These are phyloP conservation scores for Delonix regia DNA, from an alignment of 306 rosid genomes.

Conservation along the genomic window DNA sequence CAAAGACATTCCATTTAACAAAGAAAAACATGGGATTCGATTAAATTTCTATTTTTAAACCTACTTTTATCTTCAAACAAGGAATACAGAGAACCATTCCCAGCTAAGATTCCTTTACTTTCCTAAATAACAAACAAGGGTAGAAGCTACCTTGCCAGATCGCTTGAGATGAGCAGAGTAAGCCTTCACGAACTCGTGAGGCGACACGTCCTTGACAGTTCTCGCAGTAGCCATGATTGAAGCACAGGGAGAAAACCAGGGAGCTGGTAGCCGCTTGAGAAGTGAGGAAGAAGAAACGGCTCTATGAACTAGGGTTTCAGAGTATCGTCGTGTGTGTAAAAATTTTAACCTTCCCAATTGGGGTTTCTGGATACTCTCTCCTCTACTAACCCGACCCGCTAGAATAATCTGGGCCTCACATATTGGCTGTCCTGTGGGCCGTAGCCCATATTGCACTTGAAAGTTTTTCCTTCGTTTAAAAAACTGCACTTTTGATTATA, in stretches of 20 bases:
- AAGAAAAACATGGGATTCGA: background rate
- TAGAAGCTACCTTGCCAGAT: slow-evolving; percentile 42
- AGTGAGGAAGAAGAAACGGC: background rate
- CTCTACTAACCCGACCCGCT: background rate
- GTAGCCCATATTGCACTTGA: too few species aligned
- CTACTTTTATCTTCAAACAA: background rate
- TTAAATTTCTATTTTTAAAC: background rate
- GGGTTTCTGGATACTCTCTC: background rate
- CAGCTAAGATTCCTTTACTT: background rate
- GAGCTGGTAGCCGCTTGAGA: background rate
- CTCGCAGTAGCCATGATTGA: slow-evolving; percentile 45
- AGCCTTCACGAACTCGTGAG: slow-evolving; percentile 51
- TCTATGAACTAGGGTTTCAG: slow-evolving; percentile 22
- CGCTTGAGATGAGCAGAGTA: slow-evolving; percentile 49
- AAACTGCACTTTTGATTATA: too few species aligned
- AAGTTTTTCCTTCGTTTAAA: too few species aligned
- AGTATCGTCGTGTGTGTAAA: too few species aligned
- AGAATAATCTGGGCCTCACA: background rate
- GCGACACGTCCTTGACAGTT: slow-evolving; percentile 48
- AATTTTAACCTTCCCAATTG: background rate
- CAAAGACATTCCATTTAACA: background rate
- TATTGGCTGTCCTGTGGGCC: background rate
- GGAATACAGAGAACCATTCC: background rate
- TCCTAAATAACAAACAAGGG: background rate
- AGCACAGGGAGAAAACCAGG: background rate